Percentiles rank a stretch among this genome's conserved stretches.
Conservation (phyloP, 768 basidiomycete species). For the Macrolepiota dolichaula region DNA sequence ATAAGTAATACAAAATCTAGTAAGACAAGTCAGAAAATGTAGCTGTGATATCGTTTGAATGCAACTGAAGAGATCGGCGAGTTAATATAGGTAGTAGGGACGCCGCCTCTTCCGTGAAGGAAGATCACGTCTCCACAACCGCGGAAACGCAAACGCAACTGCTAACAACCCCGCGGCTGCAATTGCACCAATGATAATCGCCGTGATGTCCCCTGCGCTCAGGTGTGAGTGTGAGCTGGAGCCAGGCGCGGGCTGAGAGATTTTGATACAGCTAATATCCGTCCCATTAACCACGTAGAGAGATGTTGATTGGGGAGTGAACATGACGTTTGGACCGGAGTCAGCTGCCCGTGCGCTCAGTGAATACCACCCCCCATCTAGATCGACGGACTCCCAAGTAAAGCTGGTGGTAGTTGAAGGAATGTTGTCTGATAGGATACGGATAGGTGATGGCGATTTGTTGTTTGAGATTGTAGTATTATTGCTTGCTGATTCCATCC, state of each 20-base stretch:
- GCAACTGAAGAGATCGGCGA: neutral
- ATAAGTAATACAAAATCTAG: slow-evolving; percentile 6
- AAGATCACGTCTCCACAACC: slow-evolving; percentile 21
- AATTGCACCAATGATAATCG: slow-evolving; percentile 20
- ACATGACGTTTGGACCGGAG: slow-evolving; percentile 20
- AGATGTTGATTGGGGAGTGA: slow-evolving; percentile 18
- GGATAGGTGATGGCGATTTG: slow-evolving; percentile 11
- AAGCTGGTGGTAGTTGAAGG: slow-evolving; percentile 19
- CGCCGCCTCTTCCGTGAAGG: slow-evolving; percentile 12
- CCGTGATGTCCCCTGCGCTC: slow-evolving; percentile 17
- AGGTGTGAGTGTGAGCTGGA: slow-evolving; percentile 3
- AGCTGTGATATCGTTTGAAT: neutral
- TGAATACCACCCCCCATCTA: slow-evolving; percentile 30
- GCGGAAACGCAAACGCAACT: slow-evolving; percentile 21
- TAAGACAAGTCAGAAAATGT: neutral
- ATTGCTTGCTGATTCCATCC: neutral
- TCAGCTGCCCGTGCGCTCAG: slow-evolving; percentile 3
- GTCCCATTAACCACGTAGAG: slow-evolving; percentile 27
- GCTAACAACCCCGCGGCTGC: slow-evolving; percentile 17
- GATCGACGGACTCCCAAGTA: slow-evolving; percentile 28
- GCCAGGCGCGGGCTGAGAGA: neutral
- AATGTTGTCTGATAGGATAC: slow-evolving; percentile 22
- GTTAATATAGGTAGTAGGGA: slow-evolving; percentile 4
- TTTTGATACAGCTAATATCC: slow-evolving; percentile 19
- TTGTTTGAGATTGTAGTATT: slow-evolving; percentile 12